phyloP scores from a whole-genome alignment of 2,329 filamentous ascomycete species.

The Fusarium albosuccineum region DNA sequence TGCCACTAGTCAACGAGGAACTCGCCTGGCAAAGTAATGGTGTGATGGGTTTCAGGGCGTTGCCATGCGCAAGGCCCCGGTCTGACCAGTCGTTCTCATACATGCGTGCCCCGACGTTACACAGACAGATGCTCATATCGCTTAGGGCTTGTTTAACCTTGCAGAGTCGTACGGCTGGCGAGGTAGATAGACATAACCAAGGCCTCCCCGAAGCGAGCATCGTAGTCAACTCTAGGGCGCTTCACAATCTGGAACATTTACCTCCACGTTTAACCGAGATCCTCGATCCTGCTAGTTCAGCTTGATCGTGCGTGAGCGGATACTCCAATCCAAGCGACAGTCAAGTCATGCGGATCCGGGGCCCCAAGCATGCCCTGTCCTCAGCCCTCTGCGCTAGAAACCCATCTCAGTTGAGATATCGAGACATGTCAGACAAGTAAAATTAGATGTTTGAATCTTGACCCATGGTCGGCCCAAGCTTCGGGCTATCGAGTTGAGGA shows the following conservation, averaged over 20 bases:
- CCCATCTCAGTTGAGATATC: neutral
- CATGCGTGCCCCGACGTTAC: neutral
- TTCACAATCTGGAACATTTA: neutral
- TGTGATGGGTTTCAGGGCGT: neutral
- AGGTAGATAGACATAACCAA: neutral
- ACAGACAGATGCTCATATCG: constrained; percentile 13
- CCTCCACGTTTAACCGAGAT: neutral
- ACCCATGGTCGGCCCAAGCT: constrained; percentile 6
- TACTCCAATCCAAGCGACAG: neutral
- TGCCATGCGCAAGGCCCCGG: constrained; percentile 5
- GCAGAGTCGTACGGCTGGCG: neutral
- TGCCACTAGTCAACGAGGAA: neutral
- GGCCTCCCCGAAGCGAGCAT: neutral
- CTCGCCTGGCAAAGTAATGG: neutral
- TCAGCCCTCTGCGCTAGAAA: constrained; percentile 1
- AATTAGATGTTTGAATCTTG: constrained; percentile 1
- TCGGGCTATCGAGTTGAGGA: neutral
- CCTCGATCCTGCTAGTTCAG: constrained; percentile 5
- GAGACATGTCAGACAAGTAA: neutral
- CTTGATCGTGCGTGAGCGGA: neutral
- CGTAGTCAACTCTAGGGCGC: neutral
- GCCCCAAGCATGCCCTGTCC: constrained; percentile 7
- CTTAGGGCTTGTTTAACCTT: neutral
- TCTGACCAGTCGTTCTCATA: neutral
- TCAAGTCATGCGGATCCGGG: constrained; percentile 7